phyloP scores from a whole-genome alignment of 768 basidiomycete genomes.

The Tulasnella sp. region DNA sequence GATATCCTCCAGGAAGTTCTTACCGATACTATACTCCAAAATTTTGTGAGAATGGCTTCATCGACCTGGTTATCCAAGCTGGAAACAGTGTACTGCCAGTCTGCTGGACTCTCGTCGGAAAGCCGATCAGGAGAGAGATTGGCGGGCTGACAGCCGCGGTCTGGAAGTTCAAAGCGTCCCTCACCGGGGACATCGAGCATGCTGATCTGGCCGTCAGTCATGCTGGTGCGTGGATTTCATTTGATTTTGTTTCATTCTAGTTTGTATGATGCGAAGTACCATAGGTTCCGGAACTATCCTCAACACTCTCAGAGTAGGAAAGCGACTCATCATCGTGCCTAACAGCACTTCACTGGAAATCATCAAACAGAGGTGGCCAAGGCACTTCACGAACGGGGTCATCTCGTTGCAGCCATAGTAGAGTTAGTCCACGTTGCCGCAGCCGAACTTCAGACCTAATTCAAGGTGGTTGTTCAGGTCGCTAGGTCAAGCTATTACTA shows the following conservation, averaged over 20 bases:
- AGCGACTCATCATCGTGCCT: constrained; percentile 80
- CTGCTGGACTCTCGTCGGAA: constrained; percentile 36
- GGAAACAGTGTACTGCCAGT: constrained; percentile 58
- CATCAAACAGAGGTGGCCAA: constrained; percentile 88
- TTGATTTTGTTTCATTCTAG: neutral
- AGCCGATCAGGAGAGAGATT: constrained; percentile 23
- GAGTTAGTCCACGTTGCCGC: constrained; percentile 52
- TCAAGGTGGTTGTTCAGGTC: constrained; percentile 21
- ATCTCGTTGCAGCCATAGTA: constrained; percentile 56
- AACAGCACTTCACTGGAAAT: constrained; percentile 87
- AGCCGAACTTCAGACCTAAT: constrained; percentile 32
- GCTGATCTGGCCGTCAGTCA: constrained; percentile 87
- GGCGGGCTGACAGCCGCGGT: constrained; percentile 56
- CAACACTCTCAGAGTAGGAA: constrained; percentile 70
- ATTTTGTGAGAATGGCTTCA: constrained; percentile 57
- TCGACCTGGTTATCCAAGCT: constrained; percentile 65
- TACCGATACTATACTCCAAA: constrained; percentile 54
- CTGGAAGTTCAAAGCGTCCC: constrained; percentile 70
- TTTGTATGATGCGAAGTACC: neutral
- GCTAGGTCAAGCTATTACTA: constrained; percentile 53
- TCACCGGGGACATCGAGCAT: constrained; percentile 58
- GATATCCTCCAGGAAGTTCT: constrained; percentile 60
- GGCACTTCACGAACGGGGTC: constrained; percentile 54
- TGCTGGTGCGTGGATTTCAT: constrained; percentile 60
- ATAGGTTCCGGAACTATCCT: constrained; percentile 93